Evolutionary conservation across 164 flowering plant species (phyloP).

Genomic region (Aristolochia contorta): DNA sequence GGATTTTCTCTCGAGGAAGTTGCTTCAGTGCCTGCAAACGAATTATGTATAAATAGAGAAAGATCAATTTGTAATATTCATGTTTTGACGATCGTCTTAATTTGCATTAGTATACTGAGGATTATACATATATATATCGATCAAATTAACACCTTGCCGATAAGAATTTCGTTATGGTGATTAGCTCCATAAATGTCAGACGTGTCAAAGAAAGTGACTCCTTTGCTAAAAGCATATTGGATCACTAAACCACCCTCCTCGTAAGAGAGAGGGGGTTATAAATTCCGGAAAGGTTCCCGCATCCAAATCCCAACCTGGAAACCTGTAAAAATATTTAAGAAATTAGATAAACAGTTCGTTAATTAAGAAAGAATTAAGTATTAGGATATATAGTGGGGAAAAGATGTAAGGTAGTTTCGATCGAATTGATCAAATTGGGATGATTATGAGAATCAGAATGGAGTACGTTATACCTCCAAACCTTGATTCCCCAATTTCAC

Average conservation of each 20-base stretch:
- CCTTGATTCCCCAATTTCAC: constrained; percentile 1
- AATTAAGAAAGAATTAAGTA: too few species aligned
- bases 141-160: constrained; percentile 9
- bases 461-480: background rate
- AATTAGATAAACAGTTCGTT: too few species aligned
- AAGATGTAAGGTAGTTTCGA: background rate
- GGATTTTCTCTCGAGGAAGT: constrained; percentile 14
- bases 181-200: constrained; percentile 29
- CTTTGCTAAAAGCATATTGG: constrained; percentile 25
- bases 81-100: too few species aligned
- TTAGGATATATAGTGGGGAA: background rate
- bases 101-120: too few species aligned
- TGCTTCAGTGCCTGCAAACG: constrained; percentile 16
- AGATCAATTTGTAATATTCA: too few species aligned
- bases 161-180: constrained; percentile 26
- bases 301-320: constrained; percentile 40
- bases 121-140: too few species aligned
- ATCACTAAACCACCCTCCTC: constrained; percentile 28
- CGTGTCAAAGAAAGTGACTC: constrained; percentile 38
- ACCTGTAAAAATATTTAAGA: constrained; percentile 16
- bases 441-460: background rate
- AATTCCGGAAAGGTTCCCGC: constrained; percentile 25
- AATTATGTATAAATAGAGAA: background rate
- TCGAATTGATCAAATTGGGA: background rate
- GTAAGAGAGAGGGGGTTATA: constrained; percentile 25